Evolutionary conservation across 1,284 basidiomycete genomes (phyloP).

Genomic region (Malassezia dermatis): DNA sequence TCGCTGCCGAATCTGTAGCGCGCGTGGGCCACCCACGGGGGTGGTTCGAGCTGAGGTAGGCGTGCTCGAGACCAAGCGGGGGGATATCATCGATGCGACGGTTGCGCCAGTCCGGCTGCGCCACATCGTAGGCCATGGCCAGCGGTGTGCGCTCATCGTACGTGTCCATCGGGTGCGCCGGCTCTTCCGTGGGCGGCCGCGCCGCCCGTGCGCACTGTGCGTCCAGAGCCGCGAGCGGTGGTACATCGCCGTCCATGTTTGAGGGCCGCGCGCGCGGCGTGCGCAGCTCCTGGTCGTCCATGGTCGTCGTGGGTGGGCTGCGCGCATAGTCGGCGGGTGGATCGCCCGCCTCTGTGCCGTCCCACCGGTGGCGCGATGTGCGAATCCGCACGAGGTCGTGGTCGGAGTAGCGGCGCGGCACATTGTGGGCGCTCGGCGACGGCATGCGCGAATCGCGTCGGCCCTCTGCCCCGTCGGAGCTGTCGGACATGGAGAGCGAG

Average conservation of each 20-base stretch:
- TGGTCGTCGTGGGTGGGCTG: not conserved
- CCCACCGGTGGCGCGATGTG: not conserved
- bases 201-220: not conserved
- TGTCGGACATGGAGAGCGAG: constrained; percentile 1
- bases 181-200: not conserved
- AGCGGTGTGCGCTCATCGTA: constrained; percentile 9
- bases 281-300: constrained; percentile 4
- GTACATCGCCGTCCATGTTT: constrained; percentile 3
- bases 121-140: constrained; percentile 1
- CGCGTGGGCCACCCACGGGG: not conserved
- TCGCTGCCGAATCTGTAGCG: not conserved
- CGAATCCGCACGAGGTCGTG: not conserved
- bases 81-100: not conserved
- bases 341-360: not conserved
- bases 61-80: not conserved
- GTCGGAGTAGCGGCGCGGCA: not conserved
- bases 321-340: not conserved
- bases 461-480: not conserved
- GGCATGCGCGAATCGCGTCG: not conserved
- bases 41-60: not conserved
- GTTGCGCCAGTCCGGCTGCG: not conserved
- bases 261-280: constrained; percentile 10
- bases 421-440: not conserved
- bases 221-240: not conserved
- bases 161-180: not conserved